These are phyloP conservation scores for Epicoccum nigrum DNA, from an alignment of 2,329 filamentous ascomycete species.

Conservation along the genomic window DNA sequence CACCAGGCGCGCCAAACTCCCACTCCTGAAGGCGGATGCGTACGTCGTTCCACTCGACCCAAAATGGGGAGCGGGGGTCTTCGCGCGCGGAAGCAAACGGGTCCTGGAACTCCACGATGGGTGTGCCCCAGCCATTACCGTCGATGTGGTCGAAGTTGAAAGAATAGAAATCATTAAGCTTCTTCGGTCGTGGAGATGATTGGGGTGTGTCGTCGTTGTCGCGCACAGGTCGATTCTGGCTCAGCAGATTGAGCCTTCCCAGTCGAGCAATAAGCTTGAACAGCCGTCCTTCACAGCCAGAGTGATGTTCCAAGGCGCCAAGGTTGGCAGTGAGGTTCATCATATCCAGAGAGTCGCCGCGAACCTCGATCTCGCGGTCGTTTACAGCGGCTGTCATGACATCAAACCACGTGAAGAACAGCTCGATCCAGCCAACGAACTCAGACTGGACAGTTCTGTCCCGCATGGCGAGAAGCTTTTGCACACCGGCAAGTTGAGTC, in stretches of 20 bases:
- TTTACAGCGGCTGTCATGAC: constrained; percentile 92
- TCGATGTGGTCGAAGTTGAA: constrained; percentile 66
- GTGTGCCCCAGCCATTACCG: constrained; percentile 70
- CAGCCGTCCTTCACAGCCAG: constrained; percentile 83
- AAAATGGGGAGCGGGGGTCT: constrained; percentile 68
- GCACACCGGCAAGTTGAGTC: constrained; percentile 90
- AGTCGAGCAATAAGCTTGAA: constrained; percentile 87
- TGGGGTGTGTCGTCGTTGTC: constrained; percentile 43
- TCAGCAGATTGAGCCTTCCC: constrained; percentile 82
- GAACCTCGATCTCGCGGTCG: constrained; percentile 83
- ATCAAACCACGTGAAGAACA: constrained; percentile 93
- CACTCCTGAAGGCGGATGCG: constrained; percentile 78
- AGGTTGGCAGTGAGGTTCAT: constrained; percentile 69
- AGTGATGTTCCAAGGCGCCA: constrained; percentile 80
- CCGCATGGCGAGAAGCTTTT: constrained; percentile 83
- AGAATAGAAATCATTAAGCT: constrained; percentile 58
- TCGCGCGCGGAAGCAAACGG: constrained; percentile 55
- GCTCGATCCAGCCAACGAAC: constrained; percentile 87
- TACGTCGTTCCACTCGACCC: constrained; percentile 84
- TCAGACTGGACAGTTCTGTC: constrained; percentile 64
- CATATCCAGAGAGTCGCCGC: constrained; percentile 67
- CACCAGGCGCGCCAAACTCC: constrained; percentile 64
- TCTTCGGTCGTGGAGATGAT: constrained; percentile 42
- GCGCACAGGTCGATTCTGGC: constrained; percentile 65
- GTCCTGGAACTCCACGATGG: constrained; percentile 53